Base-by-base conservation (phyloP, 805 yeast genomes). In the Sugiyamaella chiloensis region DNA sequence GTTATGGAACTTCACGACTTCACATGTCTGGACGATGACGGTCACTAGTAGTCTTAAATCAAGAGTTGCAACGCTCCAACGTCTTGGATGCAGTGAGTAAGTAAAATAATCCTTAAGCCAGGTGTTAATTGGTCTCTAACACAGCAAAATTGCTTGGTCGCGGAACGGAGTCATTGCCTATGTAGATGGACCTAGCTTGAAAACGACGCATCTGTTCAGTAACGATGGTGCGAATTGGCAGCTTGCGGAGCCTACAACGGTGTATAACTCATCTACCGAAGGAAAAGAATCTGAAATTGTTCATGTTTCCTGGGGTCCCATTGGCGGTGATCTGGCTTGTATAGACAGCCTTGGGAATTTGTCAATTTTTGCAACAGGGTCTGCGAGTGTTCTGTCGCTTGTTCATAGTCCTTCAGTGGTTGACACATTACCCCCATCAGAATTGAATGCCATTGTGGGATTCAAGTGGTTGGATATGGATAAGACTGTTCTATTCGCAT, bases 151-250 rank as follows among this genome's bases (percentile, higher is more conserved):
- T 7, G 75, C 87, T 8, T 88, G 96, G 96, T 85, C 95, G 8
- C 78, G 81, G 54, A 85, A 82, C 55, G 96, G 96, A 11, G 79
- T 87, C 56, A 76, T 90, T 26, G 95, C 96, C 1, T 87, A 83
- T 56, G 73, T 76, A 47, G 66, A 72, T n/a, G 32, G 59, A 54
- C 31, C 64, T 64, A 16, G 47, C 56, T 63, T 87, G 19, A 68
- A 71, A 41, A 66, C 87, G 50, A 82, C 95, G 0, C 81, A 83
- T 64, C 60, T 88, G 49, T 90, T 83, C 56, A 80, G 88, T 50
- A 65, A 78, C 11, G 83, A 87, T 61, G 97, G 96, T 1, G 72
- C 74, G 27, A 66, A 74, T 40, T 91, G 97, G 97, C 80, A 81
- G 55, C 70, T 89, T 51, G 86, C 89, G 1, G 68, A 73, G 6